Percentiles rank a stretch among this genome's conserved stretches.
These are phyloP conservation scores for Termitomyces eurrhizus DNA, from an alignment of 768 basidiomycete species.

Conservation along the genomic window DNA sequence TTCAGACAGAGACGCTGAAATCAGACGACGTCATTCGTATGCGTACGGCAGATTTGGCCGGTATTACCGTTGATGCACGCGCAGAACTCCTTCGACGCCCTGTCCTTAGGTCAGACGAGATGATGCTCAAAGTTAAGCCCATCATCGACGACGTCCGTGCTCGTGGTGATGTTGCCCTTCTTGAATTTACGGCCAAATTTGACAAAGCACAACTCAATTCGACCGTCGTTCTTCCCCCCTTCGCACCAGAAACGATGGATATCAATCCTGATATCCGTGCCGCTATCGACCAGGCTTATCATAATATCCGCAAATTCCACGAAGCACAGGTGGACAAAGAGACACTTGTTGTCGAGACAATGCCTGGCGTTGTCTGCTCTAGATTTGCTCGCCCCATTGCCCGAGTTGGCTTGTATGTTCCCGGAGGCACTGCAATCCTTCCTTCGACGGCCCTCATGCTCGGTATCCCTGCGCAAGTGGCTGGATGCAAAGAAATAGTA, in stretches of 20 bases:
- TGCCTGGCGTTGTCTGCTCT: slow-evolving; percentile 96
- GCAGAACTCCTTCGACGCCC: slow-evolving; percentile 78
- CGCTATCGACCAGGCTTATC: slow-evolving; percentile 89
- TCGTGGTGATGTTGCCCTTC: slow-evolving; percentile 82
- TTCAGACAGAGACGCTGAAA: slow-evolving; percentile 10
- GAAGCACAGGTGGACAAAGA: slow-evolving; percentile 75
- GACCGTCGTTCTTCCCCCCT: slow-evolving; percentile 78
- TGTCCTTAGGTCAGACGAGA: slow-evolving; percentile 81
- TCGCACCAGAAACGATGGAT: slow-evolving; percentile 56
- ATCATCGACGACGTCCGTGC: slow-evolving; percentile 86
- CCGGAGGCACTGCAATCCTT: slow-evolving; percentile 93
- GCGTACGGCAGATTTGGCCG: slow-evolving; percentile 64
- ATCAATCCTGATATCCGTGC: slow-evolving; percentile 61
- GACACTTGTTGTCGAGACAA: slow-evolving; percentile 85
- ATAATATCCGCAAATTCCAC: slow-evolving; percentile 90
- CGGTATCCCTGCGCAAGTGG: slow-evolving; percentile 96
- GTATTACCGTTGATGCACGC: slow-evolving; percentile 48
- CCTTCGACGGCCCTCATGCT: slow-evolving; percentile 98
- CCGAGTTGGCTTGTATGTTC: slow-evolving; percentile 94
- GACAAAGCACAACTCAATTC: slow-evolving; percentile 74
- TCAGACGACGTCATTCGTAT: slow-evolving; percentile 61
- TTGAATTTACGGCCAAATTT: slow-evolving; percentile 89
- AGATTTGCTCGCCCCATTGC: slow-evolving; percentile 94
- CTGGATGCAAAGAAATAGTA: slow-evolving; percentile 88
- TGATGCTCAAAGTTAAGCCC: slow-evolving; percentile 91